A percentile compares a stretch with the other conserved stretches of the same genome.
These are phyloP conservation scores for Psidium guajava DNA, from an alignment of 345 rosid genomes.

Conservation along the genomic window DNA sequence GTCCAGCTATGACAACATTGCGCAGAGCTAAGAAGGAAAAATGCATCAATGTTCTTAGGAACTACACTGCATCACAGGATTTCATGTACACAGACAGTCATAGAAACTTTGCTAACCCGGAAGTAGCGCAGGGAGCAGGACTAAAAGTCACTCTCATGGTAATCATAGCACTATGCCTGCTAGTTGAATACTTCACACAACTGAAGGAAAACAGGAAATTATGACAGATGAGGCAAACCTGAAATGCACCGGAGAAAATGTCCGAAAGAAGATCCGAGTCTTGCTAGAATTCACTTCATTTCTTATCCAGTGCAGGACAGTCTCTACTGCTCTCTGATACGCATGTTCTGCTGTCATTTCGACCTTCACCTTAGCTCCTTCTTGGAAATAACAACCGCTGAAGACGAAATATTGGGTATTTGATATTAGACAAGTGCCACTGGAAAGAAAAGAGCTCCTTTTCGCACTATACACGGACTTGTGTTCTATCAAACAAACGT, in stretches of 20 bases:
- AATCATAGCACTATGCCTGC: neutral
- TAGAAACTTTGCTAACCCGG: neutral
- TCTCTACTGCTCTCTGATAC: slow-evolving; percentile 20
- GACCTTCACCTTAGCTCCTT: slow-evolving; percentile 19
- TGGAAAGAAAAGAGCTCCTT: neutral
- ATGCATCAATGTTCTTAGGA: neutral
- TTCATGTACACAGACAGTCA: neutral
- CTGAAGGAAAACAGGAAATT: neutral
- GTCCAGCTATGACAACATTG: neutral
- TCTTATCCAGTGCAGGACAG: slow-evolving; percentile 26
- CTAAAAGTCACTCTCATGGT: neutral
- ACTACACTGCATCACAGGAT: neutral
- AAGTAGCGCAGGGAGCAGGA: neutral
- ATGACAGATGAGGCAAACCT: slow-evolving; percentile 12
- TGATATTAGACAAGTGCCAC: neutral
- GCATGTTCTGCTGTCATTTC: slow-evolving; percentile 25
- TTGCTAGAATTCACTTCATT: slow-evolving; percentile 21
- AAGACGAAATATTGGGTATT: neutral
- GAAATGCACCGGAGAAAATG: slow-evolving; percentile 40
- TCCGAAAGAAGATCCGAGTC: slow-evolving; percentile 34
- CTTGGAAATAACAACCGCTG: slow-evolving; percentile 43
- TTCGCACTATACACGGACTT: neutral
- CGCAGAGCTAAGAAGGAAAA: neutral
- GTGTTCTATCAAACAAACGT: neutral
- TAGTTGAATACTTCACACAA: neutral